These are phyloP conservation scores for Fibroporia radiculosa DNA, from an alignment of 768 basidiomycete genomes.

Conservation along the genomic window DNA sequence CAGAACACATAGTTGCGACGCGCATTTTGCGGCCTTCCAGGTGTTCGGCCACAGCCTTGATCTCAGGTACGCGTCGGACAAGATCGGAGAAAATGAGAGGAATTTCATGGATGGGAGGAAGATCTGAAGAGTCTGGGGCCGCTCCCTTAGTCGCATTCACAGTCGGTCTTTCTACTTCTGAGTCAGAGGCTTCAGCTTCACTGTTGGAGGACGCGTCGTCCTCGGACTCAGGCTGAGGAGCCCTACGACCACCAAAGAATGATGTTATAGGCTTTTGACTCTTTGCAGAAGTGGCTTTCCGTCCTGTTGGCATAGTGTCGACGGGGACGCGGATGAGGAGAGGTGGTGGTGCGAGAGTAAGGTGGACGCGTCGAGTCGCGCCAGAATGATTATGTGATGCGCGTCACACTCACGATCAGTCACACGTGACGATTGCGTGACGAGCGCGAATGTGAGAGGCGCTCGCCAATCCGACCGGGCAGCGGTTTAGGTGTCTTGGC, in stretches of 20 bases:
- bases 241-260: constrained; percentile 38
- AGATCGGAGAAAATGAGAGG: constrained; percentile 74
- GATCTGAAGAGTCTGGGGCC: constrained; percentile 31
- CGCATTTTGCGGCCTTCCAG: constrained; percentile 77
- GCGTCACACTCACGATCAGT: constrained; percentile 16
- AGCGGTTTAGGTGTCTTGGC: too few relatives aligned
- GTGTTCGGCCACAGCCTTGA: constrained; percentile 58
- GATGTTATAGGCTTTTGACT: constrained; percentile 47
- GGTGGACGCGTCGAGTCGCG: constrained; percentile 7
- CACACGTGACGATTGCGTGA: constrained; percentile 12
- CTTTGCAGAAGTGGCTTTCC: constrained; percentile 17
- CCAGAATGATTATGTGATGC: constrained; percentile 4
- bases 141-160: constrained; percentile 9
- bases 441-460: background rate
- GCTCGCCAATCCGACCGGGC: too few relatives aligned
- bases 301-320: constrained; percentile 37
- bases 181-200: constrained; percentile 14
- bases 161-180: constrained; percentile 9
- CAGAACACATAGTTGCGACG: constrained; percentile 96
- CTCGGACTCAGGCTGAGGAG: constrained; percentile 4
- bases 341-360: constrained; percentile 2
- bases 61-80: constrained; percentile 53
- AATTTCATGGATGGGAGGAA: constrained; percentile 71
- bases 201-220: constrained; percentile 3
- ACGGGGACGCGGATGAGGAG: constrained; percentile 9